These are phyloP conservation scores for Mycena maculata DNA, from an alignment of 768 basidiomycete genomes.

Conservation along the genomic window DNA sequence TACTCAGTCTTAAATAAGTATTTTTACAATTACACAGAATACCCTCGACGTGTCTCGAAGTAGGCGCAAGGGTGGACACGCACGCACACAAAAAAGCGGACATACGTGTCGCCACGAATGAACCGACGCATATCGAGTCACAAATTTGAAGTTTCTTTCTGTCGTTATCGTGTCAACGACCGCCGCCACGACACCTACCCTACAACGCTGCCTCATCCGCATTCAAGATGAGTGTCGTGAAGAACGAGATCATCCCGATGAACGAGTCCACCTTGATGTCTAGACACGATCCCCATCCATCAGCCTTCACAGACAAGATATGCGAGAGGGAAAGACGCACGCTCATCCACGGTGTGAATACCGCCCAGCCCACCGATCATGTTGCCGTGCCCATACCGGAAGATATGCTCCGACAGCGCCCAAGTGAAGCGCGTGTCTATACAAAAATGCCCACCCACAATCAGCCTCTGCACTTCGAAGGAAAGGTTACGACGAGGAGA, in stretches of 20 bases:
- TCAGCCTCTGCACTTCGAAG: constrained; percentile 1
- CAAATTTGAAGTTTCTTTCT: neutral
- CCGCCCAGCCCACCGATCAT: constrained; percentile 33
- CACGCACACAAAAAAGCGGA: neutral
- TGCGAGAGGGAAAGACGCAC: constrained; percentile 41
- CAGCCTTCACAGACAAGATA: neutral
- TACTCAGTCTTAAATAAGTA: neutral
- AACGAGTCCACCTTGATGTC: constrained; percentile 17
- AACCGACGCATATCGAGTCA: neutral
- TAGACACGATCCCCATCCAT: neutral
- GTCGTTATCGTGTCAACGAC: neutral
- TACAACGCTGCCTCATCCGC: constrained; percentile 22
- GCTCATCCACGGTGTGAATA: constrained; percentile 64
- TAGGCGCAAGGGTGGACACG: too few relatives aligned
- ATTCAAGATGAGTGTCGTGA: constrained; percentile 29
- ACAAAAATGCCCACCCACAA: neutral
- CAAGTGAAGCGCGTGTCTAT: constrained; percentile 51
- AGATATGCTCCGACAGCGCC: constrained; percentile 53
- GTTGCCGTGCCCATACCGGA: constrained; percentile 58
- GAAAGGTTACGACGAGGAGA: constrained; percentile 7
- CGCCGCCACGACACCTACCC: neutral
- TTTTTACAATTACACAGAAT: neutral
- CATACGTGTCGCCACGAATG: constrained; percentile 14
- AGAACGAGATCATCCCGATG: constrained; percentile 30
- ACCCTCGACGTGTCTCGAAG: neutral